These are phyloP conservation scores for Rhizophagus sp. DNA, from an alignment of 192 early-diverging fungal genomes.

Conservation along the genomic window DNA sequence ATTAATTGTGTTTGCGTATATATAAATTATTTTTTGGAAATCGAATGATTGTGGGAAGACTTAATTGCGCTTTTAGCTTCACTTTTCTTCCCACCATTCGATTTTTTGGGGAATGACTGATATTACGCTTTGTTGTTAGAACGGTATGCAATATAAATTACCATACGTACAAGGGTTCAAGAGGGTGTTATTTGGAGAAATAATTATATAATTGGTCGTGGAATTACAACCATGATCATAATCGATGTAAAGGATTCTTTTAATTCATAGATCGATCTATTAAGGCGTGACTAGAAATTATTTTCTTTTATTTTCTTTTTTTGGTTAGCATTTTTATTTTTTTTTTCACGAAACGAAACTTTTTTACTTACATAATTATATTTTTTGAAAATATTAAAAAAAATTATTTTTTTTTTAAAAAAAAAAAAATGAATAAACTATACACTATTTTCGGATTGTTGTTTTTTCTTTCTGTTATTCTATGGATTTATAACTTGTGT, in stretches of 20 bases:
- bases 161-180: background rate
- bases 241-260: background rate
- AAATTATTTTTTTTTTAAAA: background rate
- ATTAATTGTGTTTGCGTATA: background rate
- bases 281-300: background rate
- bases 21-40: background rate
- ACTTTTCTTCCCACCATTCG: background rate
- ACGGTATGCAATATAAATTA: background rate
- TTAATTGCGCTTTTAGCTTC: background rate
- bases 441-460: background rate
- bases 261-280: background rate
- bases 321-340: slow-evolving; percentile 10
- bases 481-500: background rate
- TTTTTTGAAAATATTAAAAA: background rate
- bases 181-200: background rate
- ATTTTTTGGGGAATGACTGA: background rate
- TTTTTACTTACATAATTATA: background rate
- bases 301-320: background rate
- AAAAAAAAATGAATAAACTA: background rate
- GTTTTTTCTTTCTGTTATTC: background rate
- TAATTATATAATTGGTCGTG: background rate
- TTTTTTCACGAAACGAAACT: background rate
- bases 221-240: background rate
- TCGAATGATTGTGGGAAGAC: background rate
- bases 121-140: background rate